phyloP scores from a whole-genome alignment of 176 grass and related monocot species.

The Neostapfia colusana region DNA sequence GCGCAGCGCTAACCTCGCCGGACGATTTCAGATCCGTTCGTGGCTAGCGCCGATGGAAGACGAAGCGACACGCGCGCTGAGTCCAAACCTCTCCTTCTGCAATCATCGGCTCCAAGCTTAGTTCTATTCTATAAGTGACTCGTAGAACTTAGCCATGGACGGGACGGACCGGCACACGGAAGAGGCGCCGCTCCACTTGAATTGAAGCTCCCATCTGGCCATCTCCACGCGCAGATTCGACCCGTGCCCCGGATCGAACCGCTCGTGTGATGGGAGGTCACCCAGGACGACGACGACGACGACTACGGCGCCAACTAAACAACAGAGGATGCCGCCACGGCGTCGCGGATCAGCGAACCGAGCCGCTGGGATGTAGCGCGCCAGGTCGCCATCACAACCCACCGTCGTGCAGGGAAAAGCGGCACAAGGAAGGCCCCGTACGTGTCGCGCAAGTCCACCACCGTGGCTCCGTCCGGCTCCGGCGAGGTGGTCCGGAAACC shows the following conservation, averaged over 20 bases:
- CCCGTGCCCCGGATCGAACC: neutral
- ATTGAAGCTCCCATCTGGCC: neutral
- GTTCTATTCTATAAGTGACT: neutral
- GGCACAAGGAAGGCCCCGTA: neutral
- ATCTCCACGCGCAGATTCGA: neutral
- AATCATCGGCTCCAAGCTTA: neutral
- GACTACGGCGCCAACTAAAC: too few species aligned
- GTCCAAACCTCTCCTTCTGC: neutral
- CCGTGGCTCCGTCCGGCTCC: neutral
- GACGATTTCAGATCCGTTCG: neutral
- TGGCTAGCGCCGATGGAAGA: neutral
- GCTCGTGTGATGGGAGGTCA: neutral
- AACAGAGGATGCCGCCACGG: neutral
- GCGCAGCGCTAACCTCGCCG: neutral
- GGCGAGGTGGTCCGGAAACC: neutral
- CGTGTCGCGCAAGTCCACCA: neutral
- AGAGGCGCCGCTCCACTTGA: neutral
- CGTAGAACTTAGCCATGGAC: neutral
- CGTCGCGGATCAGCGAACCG: neutral
- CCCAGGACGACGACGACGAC: neutral
- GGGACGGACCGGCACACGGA: neutral
- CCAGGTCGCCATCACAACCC: constrained; percentile 16
- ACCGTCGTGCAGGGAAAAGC: neutral
- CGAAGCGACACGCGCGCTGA: neutral
- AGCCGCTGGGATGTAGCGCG: constrained; percentile 1